These are phyloP conservation scores for Lichina pygmaea DNA, from an alignment of 495 filamentous ascomycete genomes.

Conservation along the genomic window DNA sequence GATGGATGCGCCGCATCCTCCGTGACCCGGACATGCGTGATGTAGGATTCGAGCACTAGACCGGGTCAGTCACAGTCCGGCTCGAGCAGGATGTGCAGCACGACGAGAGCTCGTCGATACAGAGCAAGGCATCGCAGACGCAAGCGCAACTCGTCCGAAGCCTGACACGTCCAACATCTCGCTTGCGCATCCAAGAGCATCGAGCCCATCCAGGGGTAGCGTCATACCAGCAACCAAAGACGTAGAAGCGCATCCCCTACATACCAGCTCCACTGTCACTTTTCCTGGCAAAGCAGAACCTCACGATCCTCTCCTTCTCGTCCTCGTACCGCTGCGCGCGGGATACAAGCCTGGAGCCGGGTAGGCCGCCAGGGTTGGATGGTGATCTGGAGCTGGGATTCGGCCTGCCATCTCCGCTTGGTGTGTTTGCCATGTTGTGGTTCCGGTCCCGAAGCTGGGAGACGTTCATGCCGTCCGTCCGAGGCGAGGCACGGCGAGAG, in stretches of 20 bases:
- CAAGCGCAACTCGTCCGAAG: not conserved
- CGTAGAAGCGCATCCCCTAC: constrained; percentile 9
- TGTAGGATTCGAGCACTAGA: constrained; percentile 77
- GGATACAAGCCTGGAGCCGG: constrained; percentile 16
- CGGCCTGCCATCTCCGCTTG: not conserved
- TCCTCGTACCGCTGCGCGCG: constrained; percentile 85
- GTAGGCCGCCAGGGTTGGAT: not conserved
- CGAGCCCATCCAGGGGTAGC: not conserved
- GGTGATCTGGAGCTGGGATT: too few species aligned
- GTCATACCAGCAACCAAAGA: not conserved
- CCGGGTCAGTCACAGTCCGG: too few species aligned
- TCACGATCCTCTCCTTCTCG: constrained; percentile 76
- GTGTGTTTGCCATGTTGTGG: not conserved
- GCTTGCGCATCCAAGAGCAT: not conserved
- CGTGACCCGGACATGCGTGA: constrained; percentile 74
- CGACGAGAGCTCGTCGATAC: too few species aligned
- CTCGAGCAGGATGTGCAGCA: not conserved
- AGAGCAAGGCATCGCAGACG: not conserved
- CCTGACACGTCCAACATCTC: constrained; percentile 2
- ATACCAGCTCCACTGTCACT: constrained; percentile 59
- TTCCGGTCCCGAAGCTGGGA: not conserved
- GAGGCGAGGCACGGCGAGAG: not conserved
- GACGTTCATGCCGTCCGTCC: not conserved
- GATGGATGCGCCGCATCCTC: constrained; percentile 74
- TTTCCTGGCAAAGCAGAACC: constrained; percentile 73